Evolutionary conservation across 1,139 yeast species (phyloP), one percentile per base, ranked within the genome.

Genomic region (Candida tetrigidarum): DNA sequence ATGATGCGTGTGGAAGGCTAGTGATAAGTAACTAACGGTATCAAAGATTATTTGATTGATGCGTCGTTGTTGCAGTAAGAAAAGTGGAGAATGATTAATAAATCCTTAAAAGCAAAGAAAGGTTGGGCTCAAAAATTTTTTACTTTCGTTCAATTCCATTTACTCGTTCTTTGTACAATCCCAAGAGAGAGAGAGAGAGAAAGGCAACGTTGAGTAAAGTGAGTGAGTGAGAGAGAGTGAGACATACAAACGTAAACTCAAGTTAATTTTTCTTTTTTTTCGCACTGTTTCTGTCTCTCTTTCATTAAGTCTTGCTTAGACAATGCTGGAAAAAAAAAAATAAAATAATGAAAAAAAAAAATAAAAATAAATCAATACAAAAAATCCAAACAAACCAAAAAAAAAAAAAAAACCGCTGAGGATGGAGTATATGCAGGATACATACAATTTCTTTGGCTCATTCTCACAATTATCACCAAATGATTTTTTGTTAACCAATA

Each of bases 121-220:
- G 23, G 25, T 18, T 32, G 32, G 25, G 25, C 2, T 35, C 18
- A 35, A 26, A 35, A 35, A 25, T 11, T 37, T 37, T 37, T 37
- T 37, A 37, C 39, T 37, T 37, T 37, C 19, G 32, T 27, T 18
- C 23, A 26, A 27, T 37, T 27, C 26, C 33, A 8, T 26, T 25
- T 27, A 26, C 25, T 37, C 32, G 32, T 26, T 27, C 22, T 23
- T 27, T 37, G 32, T 37, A 26, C 23, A n/a, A 18, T 37, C 23
- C 25, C 20, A 4, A 30, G 35, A 30, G 35, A 18, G 35, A 32
- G 36, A 18, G 16, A 32, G 25, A 32, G 36, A n/a, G 25, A 18
- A 30, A 30, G 36, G 25, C 36, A 32, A 32, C 36, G 36, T 32
- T 32, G 36, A n/a, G 18, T 16, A 28, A 22, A n/a, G 37, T n/a